Percentiles rank a stretch among this genome's conserved stretches.
Evolutionary conservation across 2,329 filamentous ascomycete species (phyloP).

Genomic region (Colletotrichum higginsianum): DNA sequence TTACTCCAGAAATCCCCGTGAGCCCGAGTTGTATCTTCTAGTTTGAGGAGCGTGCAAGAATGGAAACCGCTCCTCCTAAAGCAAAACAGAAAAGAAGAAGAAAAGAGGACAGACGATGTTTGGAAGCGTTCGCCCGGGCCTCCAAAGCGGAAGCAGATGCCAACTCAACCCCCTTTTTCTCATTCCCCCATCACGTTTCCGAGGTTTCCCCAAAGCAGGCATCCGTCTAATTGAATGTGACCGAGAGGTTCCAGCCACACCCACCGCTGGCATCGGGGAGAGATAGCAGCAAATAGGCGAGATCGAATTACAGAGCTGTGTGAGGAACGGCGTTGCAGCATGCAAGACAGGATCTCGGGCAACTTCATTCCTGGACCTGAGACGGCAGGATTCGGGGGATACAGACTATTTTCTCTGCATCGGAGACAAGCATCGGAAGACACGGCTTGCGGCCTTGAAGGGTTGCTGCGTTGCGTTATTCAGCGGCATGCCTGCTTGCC

Average conservation of each 20-base stretch:
- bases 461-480: not conserved
- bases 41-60: too few species aligned
- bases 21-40: too few species aligned
- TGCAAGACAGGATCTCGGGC: constrained; percentile 1
- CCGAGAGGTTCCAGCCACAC: not conserved
- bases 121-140: not conserved
- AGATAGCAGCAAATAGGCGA: not conserved
- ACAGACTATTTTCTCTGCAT: not conserved
- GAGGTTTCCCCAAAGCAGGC: not conserved
- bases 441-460: not conserved
- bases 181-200: not conserved
- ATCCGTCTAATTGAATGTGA: not conserved
- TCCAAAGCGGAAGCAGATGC: not conserved
- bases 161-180: not conserved
- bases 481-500: not conserved
- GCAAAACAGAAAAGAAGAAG: too few species aligned
- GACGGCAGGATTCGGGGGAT: not conserved
- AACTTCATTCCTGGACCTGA: constrained; percentile 24
- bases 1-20: not conserved
- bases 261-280: not conserved
- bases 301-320: not conserved
- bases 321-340: constrained; percentile 19
- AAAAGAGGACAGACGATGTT: too few species aligned
- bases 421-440: not conserved
- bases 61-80: too few species aligned